Evolutionary conservation across 2,329 filamentous ascomycete genomes (phyloP).

Genomic region (Alternaria arbusti): DNA sequence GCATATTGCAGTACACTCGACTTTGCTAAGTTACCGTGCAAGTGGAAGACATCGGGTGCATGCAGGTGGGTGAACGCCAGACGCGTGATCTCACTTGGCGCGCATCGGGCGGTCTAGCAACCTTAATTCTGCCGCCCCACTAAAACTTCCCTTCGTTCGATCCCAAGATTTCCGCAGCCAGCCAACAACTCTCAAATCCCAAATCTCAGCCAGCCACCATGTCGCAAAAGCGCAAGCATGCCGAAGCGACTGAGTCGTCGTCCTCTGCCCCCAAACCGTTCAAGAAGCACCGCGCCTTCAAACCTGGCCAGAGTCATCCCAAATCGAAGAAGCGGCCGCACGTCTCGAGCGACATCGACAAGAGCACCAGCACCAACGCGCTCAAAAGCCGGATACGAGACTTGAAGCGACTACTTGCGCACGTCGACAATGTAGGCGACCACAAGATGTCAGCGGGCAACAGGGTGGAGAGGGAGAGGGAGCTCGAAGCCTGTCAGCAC

Average conservation of each 20-base stretch:
- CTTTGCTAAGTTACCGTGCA: background rate
- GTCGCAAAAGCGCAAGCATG: conserved; percentile 47
- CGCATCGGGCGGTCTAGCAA: conserved; percentile 22
- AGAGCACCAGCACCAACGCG: conserved; percentile 57
- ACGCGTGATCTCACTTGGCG: conserved; percentile 31
- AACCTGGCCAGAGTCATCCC: conserved; percentile 19
- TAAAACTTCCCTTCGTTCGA: conserved; percentile 33
- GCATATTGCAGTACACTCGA: background rate
- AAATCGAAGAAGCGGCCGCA: conserved; percentile 30
- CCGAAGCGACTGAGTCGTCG: conserved; percentile 23
- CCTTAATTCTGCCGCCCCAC: conserved; percentile 37
- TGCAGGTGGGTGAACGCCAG: conserved; percentile 18
- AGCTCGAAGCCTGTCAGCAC: conserved; percentile 69
- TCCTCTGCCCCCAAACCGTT: conserved; percentile 13
- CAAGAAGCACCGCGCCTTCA: conserved; percentile 37
- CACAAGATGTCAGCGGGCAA: conserved; percentile 68
- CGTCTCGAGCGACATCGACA: conserved; percentile 29
- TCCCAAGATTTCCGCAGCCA: conserved; percentile 7
- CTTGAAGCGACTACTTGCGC: conserved; percentile 69
- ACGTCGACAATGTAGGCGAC: conserved; percentile 57
- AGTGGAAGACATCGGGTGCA: background rate
- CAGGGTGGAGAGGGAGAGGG: conserved; percentile 72
- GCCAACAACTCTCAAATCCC: background rate
- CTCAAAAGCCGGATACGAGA: conserved; percentile 76
- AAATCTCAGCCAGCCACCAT: conserved; percentile 22